A percentile compares a stretch with the other conserved stretches of the same genome.
These are phyloP conservation scores for Parascedosporium putredinis DNA, from an alignment of 2,329 filamentous ascomycete species.

Conservation along the genomic window DNA sequence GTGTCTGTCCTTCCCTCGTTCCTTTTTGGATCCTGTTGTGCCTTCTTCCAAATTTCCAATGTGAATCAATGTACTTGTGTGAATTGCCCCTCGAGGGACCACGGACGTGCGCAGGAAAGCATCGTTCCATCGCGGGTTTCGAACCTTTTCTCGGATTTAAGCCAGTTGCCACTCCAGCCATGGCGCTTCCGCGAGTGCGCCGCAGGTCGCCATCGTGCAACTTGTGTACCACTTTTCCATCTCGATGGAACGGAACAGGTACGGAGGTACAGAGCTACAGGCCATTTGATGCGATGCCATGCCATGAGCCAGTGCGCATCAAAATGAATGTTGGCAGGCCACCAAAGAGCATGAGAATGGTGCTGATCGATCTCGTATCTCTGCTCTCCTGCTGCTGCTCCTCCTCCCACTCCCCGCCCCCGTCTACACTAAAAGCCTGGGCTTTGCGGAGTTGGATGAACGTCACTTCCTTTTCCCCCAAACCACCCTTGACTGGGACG, in stretches of 20 bases:
- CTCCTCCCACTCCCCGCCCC: too few relatives aligned
- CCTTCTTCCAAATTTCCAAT: too few relatives aligned
- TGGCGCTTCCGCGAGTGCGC: neutral
- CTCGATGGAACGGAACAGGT: too few relatives aligned
- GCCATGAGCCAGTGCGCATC: neutral
- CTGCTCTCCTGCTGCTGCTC: too few relatives aligned
- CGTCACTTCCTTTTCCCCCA: neutral
- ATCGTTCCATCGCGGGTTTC: neutral
- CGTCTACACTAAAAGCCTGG: too few relatives aligned
- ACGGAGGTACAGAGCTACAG: too few relatives aligned
- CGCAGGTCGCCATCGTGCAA: neutral
- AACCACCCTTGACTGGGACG: neutral
- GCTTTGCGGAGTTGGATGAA: too few relatives aligned
- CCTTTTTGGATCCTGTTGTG: too few relatives aligned
- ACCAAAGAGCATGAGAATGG: neutral
- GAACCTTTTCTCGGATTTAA: neutral
- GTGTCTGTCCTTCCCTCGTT: neutral
- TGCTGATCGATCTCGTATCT: too few relatives aligned
- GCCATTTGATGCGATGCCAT: neutral
- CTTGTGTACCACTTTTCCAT: neutral
- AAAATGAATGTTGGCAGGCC: too few relatives aligned
- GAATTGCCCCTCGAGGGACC: too few relatives aligned
- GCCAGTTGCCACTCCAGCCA: neutral
- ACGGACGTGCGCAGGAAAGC: neutral
- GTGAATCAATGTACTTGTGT: too few relatives aligned